Evolutionary conservation across 345 rosid species (phyloP), one percentile per base, ranked within the genome.

Genomic region (Rhizophora apiculata): DNA sequence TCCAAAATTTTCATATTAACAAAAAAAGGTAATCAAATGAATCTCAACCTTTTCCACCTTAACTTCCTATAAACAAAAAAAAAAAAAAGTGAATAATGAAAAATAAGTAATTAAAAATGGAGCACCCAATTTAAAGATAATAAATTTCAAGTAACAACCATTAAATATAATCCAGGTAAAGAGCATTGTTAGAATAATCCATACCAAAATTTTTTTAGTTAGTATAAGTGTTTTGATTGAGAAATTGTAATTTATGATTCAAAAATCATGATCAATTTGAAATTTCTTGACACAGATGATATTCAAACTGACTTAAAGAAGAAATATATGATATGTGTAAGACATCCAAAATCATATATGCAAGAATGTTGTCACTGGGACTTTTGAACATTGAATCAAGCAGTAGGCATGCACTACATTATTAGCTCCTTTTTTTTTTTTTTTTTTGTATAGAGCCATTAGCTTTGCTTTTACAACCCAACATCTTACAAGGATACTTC

Each of bases 341-440:
- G 76, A 79, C 97, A 67, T 88, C 96, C 51, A 92, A 89, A 71
- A 83, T 79, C 73, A 24, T 95, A 76, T 79, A 88, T 15, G 85
- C 88, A 97, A 97, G 75, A 90, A 72, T 69, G 96, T 74, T 92
- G 99, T 84, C 82, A 85, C 60, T 97, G 88, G 78, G 97, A 97
- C 37, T 95, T 92, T 68, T 87, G 97, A 43, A 11, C 97, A 71
- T 79, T 88, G 69, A 95, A 95, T 85, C 99, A 95, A 87, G 96
- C 97, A 76, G 87, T 86, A 43, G 19, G 15, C 21, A 20, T 16
- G 48, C 48, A 11, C 13, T 24, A 24, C 24, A 24, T 24, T 24
- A 24, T 24, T 24, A 24, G 24, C 24, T 24, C 24, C 24, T 24
- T 24, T 24, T 24, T 24, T 24, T 24, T 24, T 24, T 24, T 24